Conservation (phyloP, 2,329 filamentous ascomycete genomes). For the Aspergillus sp. region DNA sequence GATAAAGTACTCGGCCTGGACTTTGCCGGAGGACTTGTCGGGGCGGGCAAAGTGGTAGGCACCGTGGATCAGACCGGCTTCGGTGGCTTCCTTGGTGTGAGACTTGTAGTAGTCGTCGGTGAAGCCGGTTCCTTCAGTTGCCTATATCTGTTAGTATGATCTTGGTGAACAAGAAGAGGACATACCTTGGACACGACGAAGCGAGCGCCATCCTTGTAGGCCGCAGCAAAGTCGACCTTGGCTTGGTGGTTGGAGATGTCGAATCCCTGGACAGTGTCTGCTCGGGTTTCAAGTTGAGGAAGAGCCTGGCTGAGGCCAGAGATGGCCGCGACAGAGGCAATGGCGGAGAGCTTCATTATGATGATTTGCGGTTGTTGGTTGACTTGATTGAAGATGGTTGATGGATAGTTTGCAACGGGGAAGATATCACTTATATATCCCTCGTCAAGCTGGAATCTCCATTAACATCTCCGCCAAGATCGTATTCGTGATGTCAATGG, state of each 20-base stretch:
- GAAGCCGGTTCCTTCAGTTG: slow-evolving; percentile 48
- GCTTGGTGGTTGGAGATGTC: slow-evolving; percentile 10
- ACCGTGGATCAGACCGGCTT: slow-evolving; percentile 49
- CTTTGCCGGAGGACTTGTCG: slow-evolving; percentile 36
- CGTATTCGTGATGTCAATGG: too few relatives aligned
- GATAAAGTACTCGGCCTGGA: slow-evolving; percentile 50
- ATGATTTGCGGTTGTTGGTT: background rate
- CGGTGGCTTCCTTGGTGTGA: slow-evolving; percentile 48
- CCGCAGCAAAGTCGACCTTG: slow-evolving; percentile 5
- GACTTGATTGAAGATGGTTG: background rate
- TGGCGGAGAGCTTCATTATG: slow-evolving; percentile 4
- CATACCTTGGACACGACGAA: slow-evolving; percentile 7
- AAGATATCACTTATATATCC: too few relatives aligned
- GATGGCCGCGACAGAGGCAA: background rate
- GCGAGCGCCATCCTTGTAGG: slow-evolving; percentile 6
- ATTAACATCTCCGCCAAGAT: too few relatives aligned
- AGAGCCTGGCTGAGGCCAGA: slow-evolving; percentile 1
- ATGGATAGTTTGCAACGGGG: too few relatives aligned
- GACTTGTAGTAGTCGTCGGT: slow-evolving; percentile 41
- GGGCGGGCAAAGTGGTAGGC: slow-evolving; percentile 54
- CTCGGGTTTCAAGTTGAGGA: background rate
- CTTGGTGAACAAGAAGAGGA: too few relatives aligned
- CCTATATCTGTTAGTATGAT: slow-evolving; percentile 9
- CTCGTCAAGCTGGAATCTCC: too few relatives aligned
- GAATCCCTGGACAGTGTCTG: slow-evolving; percentile 4